Conservation (phyloP, 2,329 filamentous ascomycete species). For the Arthroderma sp. region DNA sequence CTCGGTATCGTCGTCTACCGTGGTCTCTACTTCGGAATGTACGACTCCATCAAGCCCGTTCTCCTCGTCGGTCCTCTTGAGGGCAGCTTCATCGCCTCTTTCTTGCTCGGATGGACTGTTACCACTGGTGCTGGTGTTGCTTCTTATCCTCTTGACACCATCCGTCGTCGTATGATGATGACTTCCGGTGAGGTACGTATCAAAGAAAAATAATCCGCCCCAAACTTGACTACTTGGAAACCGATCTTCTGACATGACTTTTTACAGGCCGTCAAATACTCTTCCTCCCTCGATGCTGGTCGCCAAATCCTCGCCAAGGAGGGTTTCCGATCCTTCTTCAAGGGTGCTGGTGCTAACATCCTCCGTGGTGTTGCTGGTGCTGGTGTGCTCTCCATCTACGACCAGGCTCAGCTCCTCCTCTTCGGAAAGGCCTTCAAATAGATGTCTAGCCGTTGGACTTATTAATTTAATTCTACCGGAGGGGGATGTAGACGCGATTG, state of each 20-base stretch:
- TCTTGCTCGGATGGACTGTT: constrained; percentile 96
- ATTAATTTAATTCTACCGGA: constrained; percentile 11
- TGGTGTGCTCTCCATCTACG: constrained; percentile 99
- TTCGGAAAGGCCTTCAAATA: constrained; percentile 99
- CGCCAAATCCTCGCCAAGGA: constrained; percentile 93
- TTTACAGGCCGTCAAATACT: constrained; percentile 96
- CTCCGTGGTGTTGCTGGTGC: constrained; percentile 99
- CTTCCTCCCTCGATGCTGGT: constrained; percentile 85
- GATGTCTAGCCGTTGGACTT: constrained; percentile 14
- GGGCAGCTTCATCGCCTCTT: constrained; percentile 99
- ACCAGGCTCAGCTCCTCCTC: constrained; percentile 96
- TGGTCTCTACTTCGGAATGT: constrained; percentile 99
- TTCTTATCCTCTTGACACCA: constrained; percentile 99
- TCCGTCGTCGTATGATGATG: constrained; percentile 99
- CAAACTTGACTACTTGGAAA: not conserved
- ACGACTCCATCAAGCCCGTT: constrained; percentile 99
- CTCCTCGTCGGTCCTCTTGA: constrained; percentile 79
- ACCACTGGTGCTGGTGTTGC: constrained; percentile 99
- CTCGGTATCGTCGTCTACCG: constrained; percentile 99
- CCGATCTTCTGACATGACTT: too few species aligned
- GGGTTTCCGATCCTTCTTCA: constrained; percentile 98
- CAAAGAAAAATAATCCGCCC: not conserved
- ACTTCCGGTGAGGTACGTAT: constrained; percentile 58
- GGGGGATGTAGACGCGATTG: constrained; percentile 17
- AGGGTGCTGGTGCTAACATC: constrained; percentile 99